Percentiles rank a stretch among this genome's conserved stretches.
These are phyloP conservation scores for Penicillium soppii DNA, from an alignment of 495 filamentous ascomycete species.

Conservation along the genomic window DNA sequence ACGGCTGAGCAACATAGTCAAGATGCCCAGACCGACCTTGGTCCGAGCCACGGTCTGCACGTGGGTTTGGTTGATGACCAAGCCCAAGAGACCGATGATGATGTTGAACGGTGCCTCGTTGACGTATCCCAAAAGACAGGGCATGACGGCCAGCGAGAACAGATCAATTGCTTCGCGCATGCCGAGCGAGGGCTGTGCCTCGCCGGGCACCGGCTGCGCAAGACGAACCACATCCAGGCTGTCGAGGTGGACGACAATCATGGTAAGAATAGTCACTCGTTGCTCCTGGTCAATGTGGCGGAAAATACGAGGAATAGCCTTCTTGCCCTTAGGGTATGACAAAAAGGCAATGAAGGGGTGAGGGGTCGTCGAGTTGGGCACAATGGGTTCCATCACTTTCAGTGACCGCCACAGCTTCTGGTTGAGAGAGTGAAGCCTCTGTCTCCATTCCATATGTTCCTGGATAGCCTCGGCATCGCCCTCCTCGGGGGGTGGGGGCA, in stretches of 20 bases:
- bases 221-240: constrained; percentile 82
- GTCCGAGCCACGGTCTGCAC: constrained; percentile 75
- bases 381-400: constrained; percentile 88
- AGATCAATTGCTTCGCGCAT: constrained; percentile 90
- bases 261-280: constrained; percentile 88
- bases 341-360: constrained; percentile 98
- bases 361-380: constrained; percentile 62
- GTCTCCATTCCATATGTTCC: constrained; percentile 68
- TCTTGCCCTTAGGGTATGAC: constrained; percentile 93
- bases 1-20: constrained; percentile 92
- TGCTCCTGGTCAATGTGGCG: constrained; percentile 89
- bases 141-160: constrained; percentile 84
- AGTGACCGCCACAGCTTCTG: constrained; percentile 77
- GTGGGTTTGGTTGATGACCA: constrained; percentile 80
- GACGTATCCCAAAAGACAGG: constrained; percentile 80
- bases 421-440: constrained; percentile 69
- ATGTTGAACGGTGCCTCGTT: constrained; percentile 89
- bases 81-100: constrained; percentile 80
- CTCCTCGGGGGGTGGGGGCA: constrained; percentile 67
- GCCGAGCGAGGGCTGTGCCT: constrained; percentile 64
- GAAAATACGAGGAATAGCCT: constrained; percentile 90
- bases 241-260: constrained; percentile 94
- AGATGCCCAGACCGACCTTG: constrained; percentile 79
- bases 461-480: constrained; percentile 64
- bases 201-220: constrained; percentile 66